Evolutionary conservation across 2,329 filamentous ascomycete species (phyloP).

Genomic region (Talaromyces sp.): DNA sequence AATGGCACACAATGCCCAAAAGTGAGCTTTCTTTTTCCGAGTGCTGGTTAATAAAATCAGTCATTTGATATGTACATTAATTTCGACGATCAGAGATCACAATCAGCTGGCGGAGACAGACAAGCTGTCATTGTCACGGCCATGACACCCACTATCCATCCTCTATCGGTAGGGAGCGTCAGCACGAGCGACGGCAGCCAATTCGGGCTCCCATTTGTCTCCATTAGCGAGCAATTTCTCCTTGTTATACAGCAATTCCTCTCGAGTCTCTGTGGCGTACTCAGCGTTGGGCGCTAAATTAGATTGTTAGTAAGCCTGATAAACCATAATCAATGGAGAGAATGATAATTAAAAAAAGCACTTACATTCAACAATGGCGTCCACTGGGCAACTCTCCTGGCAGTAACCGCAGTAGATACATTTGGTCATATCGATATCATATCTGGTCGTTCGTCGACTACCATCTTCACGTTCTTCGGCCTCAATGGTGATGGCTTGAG

Average conservation of each 20-base stretch:
- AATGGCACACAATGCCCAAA: neutral
- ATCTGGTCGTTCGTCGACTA: conserved; percentile 88
- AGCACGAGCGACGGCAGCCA: conserved; percentile 84
- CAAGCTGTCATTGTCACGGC: neutral
- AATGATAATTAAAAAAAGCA: conserved; percentile 18
- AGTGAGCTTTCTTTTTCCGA: neutral
- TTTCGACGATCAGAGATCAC: neutral
- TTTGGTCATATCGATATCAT: conserved; percentile 99
- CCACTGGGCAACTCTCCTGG: conserved; percentile 97
- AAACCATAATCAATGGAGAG: too few species aligned
- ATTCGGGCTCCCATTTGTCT: conserved; percentile 96
- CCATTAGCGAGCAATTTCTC: conserved; percentile 85
- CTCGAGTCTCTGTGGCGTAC: conserved; percentile 72
- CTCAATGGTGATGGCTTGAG: conserved; percentile 97
- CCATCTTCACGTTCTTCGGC: conserved; percentile 97
- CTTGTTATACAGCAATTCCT: conserved; percentile 98
- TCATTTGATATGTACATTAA: conserved; percentile 7
- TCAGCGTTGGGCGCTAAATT: conserved; percentile 62
- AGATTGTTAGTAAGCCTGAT: neutral
- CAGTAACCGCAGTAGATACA: conserved; percentile 99
- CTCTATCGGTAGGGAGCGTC: conserved; percentile 82
- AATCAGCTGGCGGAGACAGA: neutral
- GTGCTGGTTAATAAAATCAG: neutral
- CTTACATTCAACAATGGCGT: conserved; percentile 77
- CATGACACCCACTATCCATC: neutral